Percentiles rank a stretch among this genome's conserved stretches.
These are phyloP conservation scores for Psidium guajava DNA, from an alignment of 345 rosid species.

Conservation along the genomic window DNA sequence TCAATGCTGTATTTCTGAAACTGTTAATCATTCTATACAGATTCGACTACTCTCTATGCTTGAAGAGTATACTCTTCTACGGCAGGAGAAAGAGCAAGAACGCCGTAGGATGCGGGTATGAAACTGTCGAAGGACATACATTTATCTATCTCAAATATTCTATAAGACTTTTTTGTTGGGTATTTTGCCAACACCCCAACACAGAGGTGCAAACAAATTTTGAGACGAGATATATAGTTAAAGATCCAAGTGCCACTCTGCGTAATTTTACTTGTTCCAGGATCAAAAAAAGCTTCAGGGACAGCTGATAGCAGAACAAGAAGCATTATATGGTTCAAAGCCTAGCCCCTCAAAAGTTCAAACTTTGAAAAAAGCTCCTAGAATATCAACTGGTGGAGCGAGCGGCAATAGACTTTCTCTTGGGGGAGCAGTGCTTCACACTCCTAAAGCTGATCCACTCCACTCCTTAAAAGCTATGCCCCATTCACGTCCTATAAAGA, in stretches of 20 bases:
- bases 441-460: slow-evolving; percentile 48
- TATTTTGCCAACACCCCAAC: neutral
- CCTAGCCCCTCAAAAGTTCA: slow-evolving; percentile 88
- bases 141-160: neutral
- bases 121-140: neutral
- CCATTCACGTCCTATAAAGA: slow-evolving; percentile 37
- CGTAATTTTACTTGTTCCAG: slow-evolving; percentile 20
- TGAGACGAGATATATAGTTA: neutral
- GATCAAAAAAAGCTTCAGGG: slow-evolving; percentile 98
- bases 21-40: slow-evolving; percentile 18
- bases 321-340: slow-evolving; percentile 86
- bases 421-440: slow-evolving; percentile 29
- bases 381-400: slow-evolving; percentile 67
- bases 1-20: neutral
- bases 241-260: neutral
- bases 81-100: slow-evolving; percentile 93
- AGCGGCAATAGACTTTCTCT: slow-evolving; percentile 59
- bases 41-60: slow-evolving; percentile 81
- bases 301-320: slow-evolving; percentile 89
- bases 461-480: slow-evolving; percentile 30
- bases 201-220: neutral
- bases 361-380: slow-evolving; percentile 54
- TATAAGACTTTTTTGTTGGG: neutral
- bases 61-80: slow-evolving; percentile 60
- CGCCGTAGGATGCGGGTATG: slow-evolving; percentile 75